These are phyloP conservation scores for Sugiyamaella japonica DNA, from an alignment of 1,139 yeast genomes.

Conservation along the genomic window DNA sequence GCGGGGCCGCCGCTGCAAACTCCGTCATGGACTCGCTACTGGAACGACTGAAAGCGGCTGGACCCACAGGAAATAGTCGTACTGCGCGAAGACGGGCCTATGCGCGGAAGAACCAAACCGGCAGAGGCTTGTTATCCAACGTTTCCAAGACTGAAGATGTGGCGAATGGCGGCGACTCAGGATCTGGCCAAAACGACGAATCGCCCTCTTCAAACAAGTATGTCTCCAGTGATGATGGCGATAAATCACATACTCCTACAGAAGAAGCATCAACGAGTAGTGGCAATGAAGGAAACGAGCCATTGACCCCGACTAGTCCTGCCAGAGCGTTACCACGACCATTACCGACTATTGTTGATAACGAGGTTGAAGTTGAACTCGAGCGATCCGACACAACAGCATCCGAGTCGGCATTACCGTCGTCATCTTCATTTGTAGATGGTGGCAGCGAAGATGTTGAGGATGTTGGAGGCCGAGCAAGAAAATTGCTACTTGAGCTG, in stretches of 20 bases:
- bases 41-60: slow-evolving; percentile 72
- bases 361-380: slow-evolving; percentile 7
- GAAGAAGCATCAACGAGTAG: not conserved
- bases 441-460: slow-evolving; percentile 46
- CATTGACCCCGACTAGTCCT: slow-evolving; percentile 8
- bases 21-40: slow-evolving; percentile 70
- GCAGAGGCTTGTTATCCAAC: slow-evolving; percentile 30
- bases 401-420: slow-evolving; percentile 15
- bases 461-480: slow-evolving; percentile 60
- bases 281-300: not conserved
- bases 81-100: slow-evolving; percentile 82
- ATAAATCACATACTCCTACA: not conserved
- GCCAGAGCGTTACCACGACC: slow-evolving; percentile 2
- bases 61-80: slow-evolving; percentile 69
- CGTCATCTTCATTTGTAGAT: slow-evolving; percentile 10
- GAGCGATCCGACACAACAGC: slow-evolving; percentile 13
- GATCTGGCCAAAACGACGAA: not conserved
- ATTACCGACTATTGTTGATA: slow-evolving; percentile 4
- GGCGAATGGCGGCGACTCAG: not conserved
- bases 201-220: not conserved
- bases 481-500: slow-evolving; percentile 58
- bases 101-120: slow-evolving; percentile 49
- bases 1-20: slow-evolving; percentile 21
- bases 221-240: not conserved
- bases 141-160: not conserved